phyloP scores from a whole-genome alignment of 768 basidiomycete species.

The Pisolithus microcarpus region DNA sequence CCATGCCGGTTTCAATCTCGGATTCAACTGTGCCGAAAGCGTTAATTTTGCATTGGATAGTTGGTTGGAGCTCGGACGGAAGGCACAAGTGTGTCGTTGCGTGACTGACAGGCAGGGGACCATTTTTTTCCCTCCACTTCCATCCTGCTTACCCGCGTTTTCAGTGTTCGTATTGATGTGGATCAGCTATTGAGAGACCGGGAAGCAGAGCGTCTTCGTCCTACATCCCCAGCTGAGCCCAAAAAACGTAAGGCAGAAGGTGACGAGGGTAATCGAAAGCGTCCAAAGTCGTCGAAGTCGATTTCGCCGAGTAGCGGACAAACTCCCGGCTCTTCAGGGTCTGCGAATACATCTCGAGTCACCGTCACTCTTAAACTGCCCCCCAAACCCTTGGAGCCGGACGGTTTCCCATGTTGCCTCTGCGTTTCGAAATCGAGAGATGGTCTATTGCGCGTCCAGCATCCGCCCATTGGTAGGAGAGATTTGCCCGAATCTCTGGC shows the following conservation, averaged over 20 bases:
- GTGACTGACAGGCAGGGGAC: slow-evolving; percentile 57
- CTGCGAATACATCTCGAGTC: slow-evolving; percentile 28
- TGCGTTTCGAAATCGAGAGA: slow-evolving; percentile 48
- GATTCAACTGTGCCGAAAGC: slow-evolving; percentile 93
- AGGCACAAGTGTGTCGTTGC: slow-evolving; percentile 70
- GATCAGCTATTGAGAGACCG: slow-evolving; percentile 73
- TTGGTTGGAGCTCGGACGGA: slow-evolving; percentile 85
- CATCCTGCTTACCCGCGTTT: slow-evolving; percentile 5
- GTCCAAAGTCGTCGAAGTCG: slow-evolving; percentile 11
- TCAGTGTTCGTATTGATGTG: slow-evolving; percentile 88
- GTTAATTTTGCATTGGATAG: slow-evolving; percentile 95
- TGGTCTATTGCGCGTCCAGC: slow-evolving; percentile 58
- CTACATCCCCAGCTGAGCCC: slow-evolving; percentile 1
- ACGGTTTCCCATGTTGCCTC: slow-evolving; percentile 61
- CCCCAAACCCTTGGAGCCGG: slow-evolving; percentile 50
- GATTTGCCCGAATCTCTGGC: slow-evolving; percentile 39
- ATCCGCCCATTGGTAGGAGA: slow-evolving; percentile 52
- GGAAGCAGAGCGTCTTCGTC: slow-evolving; percentile 36
- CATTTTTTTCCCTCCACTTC: background rate
- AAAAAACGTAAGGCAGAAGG: slow-evolving; percentile 34
- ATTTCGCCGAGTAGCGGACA: background rate
- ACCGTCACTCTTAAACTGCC: slow-evolving; percentile 63
- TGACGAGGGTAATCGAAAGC: slow-evolving; percentile 24
- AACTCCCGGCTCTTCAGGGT: slow-evolving; percentile 7
- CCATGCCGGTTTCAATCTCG: slow-evolving; percentile 95